Evolutionary conservation across 208 protist species (phyloP).

Genomic region (Novymonas esmeraldas): DNA sequence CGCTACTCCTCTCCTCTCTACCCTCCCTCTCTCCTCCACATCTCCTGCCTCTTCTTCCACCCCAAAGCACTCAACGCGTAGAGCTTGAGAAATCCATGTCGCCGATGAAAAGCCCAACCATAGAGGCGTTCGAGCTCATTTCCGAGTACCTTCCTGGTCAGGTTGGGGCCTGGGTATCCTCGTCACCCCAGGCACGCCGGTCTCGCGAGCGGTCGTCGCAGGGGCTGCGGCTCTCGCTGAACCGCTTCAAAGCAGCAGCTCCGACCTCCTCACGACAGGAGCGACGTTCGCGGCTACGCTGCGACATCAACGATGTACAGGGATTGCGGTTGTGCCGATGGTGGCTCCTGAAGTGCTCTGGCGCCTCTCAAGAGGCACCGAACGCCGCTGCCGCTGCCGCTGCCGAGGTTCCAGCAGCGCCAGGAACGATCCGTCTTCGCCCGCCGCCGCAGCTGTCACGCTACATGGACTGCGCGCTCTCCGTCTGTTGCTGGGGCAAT

Average conservation of each 20-base stretch:
- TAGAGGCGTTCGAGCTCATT: conserved; percentile 5
- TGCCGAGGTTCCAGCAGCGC: background rate
- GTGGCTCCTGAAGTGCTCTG: conserved; percentile 31
- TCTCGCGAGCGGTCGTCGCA: conserved; percentile 11
- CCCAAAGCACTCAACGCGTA: background rate
- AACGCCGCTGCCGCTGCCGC: background rate
- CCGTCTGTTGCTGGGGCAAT: conserved; percentile 22
- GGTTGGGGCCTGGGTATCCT: conserved; percentile 6
- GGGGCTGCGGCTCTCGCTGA: conserved; percentile 17
- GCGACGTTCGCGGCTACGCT: conserved; percentile 9
- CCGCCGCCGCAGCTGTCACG: conserved; percentile 7
- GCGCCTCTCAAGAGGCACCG: background rate
- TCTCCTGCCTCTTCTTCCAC: conserved; percentile 1
- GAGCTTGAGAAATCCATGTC: background rate
- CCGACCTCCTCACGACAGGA: background rate
- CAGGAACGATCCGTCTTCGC: background rate
- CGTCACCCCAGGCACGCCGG: conserved; percentile 8
- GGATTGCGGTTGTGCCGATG: conserved; percentile 20
- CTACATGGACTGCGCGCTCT: conserved; percentile 10
- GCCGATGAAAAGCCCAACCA: conserved; percentile 1
- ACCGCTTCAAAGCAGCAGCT: conserved; percentile 1
- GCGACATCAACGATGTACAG: conserved; percentile 15
- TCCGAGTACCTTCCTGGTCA: conserved; percentile 15
- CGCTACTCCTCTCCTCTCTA: background rate
- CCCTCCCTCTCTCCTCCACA: background rate